phyloP scores from a whole-genome alignment of 192 early-diverging fungal species.

The Backusella westeae region DNA sequence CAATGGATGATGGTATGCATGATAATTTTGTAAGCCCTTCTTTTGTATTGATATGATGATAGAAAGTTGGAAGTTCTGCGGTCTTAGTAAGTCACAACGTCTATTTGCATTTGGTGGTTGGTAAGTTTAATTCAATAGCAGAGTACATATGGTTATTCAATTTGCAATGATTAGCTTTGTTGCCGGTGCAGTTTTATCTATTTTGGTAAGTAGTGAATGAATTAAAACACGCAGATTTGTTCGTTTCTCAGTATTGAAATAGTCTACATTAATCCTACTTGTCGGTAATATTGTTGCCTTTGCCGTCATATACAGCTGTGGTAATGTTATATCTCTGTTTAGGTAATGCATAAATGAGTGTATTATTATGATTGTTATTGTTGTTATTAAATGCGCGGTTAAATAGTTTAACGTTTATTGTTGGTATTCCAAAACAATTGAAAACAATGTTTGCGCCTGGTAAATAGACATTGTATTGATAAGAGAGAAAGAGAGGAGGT shows the following conservation, averaged over 20 bases:
- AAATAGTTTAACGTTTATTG: slow-evolving; percentile 82
- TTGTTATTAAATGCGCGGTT: neutral
- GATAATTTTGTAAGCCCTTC: too few species aligned
- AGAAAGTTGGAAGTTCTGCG: slow-evolving; percentile 39
- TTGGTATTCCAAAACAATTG: slow-evolving; percentile 84
- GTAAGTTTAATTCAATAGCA: slow-evolving; percentile 24
- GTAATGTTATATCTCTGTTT: slow-evolving; percentile 83
- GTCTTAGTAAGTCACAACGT: slow-evolving; percentile 62
- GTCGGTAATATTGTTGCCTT: slow-evolving; percentile 67
- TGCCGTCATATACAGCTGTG: slow-evolving; percentile 88
- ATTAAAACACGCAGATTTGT: neutral
- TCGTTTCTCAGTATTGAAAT: neutral
- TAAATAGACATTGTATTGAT: slow-evolving; percentile 3
- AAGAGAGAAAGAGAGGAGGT: neutral
- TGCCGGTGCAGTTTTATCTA: slow-evolving; percentile 73
- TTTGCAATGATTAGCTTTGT: slow-evolving; percentile 64
- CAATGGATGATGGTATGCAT: slow-evolving; percentile 50
- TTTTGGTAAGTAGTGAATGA: slow-evolving; percentile 53
- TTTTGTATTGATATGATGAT: neutral
- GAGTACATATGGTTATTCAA: too few species aligned
- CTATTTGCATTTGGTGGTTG: slow-evolving; percentile 77
- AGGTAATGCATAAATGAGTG: slow-evolving; percentile 35
- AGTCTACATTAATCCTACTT: slow-evolving; percentile 60
- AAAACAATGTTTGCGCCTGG: slow-evolving; percentile 79
- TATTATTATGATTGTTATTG: neutral